Base-by-base conservation (phyloP, 2,329 filamentous ascomycete species). In the Epichloe brachyelytri region DNA sequence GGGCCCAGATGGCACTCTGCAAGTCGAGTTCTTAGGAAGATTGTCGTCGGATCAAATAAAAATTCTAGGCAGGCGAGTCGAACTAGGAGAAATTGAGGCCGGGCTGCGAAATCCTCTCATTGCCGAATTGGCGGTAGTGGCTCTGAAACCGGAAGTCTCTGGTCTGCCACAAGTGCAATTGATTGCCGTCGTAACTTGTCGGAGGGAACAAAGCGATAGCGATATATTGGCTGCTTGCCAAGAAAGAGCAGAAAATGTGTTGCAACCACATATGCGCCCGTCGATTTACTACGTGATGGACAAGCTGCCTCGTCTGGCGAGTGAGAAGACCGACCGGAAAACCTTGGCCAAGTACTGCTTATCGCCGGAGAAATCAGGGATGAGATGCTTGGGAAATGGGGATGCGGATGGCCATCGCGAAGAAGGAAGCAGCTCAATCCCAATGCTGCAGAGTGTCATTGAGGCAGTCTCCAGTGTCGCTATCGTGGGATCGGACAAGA, bases 41-140 rank as follows among this genome's bases (percentile, higher is more conserved):
- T 71, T 80, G 20, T 53, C 53, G 11, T 86, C 88, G 55, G 84
- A 84, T 53, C 85, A 89, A 65, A 73, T 88, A 51, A 91, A 90
- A 63, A 73, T 91, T 14, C 76, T 84, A 36, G 86, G 86, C 0
- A 82, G 88, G 56, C 72, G 83, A 47, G 79, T 91, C 38, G 85
- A 90, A 60, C 73, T 90, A 11, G 79, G 79, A 1, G 86, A 90
- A 61, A 83, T 93, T 51, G 82, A 51, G 43, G 38, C 37, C 15
- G 49, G 39, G 12, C 37, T 51, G n/a, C 37, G 36, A 79, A 53
- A 40, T 47, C 53, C 19, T 43, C 11, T 43, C n/a, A 12, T 43
- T 14, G 40, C 1, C 20, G 20, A 8, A 53, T 53, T 10, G 53
- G 40, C 40, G 5, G 40, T 5, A 22, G 40, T 43, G 40, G 40